Percentiles rank a stretch among this genome's conserved stretches.
Evolutionary conservation across 1,284 basidiomycete species (phyloP).

Genomic region (Leucoagaricus sp.): DNA sequence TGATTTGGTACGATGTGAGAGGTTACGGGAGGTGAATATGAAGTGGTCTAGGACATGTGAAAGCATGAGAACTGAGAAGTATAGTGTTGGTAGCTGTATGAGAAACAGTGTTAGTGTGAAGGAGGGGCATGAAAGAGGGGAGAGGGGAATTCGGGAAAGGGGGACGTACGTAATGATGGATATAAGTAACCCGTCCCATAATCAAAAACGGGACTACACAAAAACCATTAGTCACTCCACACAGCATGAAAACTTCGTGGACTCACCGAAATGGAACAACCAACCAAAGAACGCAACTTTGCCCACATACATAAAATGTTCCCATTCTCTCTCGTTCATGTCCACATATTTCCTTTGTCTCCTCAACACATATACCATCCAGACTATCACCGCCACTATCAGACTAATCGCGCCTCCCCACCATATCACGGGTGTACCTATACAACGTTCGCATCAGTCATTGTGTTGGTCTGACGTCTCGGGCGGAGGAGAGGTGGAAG

Average conservation of each 20-base stretch:
- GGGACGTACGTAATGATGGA: constrained; percentile 81
- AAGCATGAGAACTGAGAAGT: constrained; percentile 93
- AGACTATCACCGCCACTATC: constrained; percentile 51
- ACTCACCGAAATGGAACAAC: constrained; percentile 86
- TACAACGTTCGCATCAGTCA: no score
- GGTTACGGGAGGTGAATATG: constrained; percentile 74
- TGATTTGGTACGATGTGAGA: constrained; percentile 65
- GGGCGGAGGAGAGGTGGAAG: no score
- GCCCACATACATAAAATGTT: constrained; percentile 91
- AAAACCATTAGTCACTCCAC: constrained; percentile 4
- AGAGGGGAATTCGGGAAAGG: neutral
- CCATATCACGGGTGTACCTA: constrained; percentile 94
- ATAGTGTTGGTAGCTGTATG: constrained; percentile 85
- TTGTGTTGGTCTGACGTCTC: no score
- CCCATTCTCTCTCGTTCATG: constrained; percentile 92
- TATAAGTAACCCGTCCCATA: constrained; percentile 93
- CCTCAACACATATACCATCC: constrained; percentile 78
- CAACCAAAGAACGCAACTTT: constrained; percentile 93
- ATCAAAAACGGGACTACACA: constrained; percentile 86
- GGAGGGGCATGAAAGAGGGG: neutral
- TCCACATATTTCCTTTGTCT: constrained; percentile 89
- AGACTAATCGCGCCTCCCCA: constrained; percentile 81
- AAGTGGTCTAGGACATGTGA: constrained; percentile 93
- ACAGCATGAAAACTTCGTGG: neutral
- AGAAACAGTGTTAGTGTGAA: neutral